Percentiles rank a stretch among this genome's conserved stretches.
Evolutionary conservation across 2,329 filamentous ascomycete genomes (phyloP).

Genomic region (Lecanicillium sp.): DNA sequence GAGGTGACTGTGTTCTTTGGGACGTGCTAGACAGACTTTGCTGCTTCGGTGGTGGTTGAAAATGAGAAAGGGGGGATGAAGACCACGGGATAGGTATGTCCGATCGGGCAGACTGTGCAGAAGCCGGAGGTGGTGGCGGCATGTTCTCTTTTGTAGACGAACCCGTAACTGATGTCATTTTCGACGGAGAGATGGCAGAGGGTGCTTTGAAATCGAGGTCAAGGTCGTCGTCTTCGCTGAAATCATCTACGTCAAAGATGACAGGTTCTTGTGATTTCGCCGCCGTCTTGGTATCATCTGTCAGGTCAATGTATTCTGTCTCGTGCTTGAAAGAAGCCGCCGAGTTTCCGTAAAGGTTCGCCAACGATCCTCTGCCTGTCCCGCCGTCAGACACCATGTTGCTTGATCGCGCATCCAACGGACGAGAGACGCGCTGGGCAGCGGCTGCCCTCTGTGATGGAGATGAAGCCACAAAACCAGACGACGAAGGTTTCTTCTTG

Average conservation of each 20-base stretch:
- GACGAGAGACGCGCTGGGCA: conserved; percentile 12
- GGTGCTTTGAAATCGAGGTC: conserved; percentile 61
- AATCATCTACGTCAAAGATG: conserved; percentile 71
- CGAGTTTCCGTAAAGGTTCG: conserved; percentile 34
- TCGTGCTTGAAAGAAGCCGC: conserved; percentile 35
- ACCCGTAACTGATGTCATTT: conserved; percentile 13
- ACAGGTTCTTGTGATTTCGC: conserved; percentile 29
- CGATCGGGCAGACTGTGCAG: conserved; percentile 12
- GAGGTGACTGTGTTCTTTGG: conserved; percentile 14
- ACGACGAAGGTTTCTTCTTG: conserved; percentile 31
- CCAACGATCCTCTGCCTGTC: conserved; percentile 20
- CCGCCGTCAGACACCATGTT: neutral
- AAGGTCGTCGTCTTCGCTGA: conserved; percentile 74
- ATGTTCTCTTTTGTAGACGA: conserved; percentile 16
- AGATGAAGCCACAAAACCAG: conserved; percentile 23
- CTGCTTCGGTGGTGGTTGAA: conserved; percentile 24
- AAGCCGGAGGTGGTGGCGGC: conserved; percentile 17
- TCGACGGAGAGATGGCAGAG: conserved; percentile 30
- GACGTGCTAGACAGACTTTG: conserved; percentile 12
- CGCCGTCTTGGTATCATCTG: conserved; percentile 17
- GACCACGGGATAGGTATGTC: conserved; percentile 58
- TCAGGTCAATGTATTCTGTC: conserved; percentile 25
- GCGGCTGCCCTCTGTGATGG: conserved; percentile 27
- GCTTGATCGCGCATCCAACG: conserved; percentile 13
- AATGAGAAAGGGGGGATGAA: conserved; percentile 49